Evolutionary conservation across 805 yeast species (phyloP), one percentile per base, ranked within the genome.

Genomic region (Wickerhamomyces silvicola): DNA sequence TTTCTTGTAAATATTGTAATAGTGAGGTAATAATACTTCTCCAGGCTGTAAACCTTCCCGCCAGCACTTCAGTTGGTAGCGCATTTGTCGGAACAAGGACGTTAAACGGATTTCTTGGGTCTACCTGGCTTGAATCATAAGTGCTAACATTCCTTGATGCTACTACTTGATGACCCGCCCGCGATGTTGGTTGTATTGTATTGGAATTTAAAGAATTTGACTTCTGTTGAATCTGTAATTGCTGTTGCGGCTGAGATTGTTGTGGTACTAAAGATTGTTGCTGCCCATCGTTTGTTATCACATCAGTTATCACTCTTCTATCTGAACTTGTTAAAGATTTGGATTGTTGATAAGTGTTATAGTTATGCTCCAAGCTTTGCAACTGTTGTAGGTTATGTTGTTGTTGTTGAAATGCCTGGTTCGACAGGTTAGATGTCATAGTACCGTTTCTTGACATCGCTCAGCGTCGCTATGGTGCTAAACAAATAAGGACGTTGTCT

Each of bases 21-120:
- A 90, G 60, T 22, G 90, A 80, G 39, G 78, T 75, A 36, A 87
- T 77, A 34, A 88, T 75, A 24, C 72, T 69, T 37, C 95, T 67
- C 96, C 97, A 90, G 3, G 94, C 81, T 30, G 78, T 70, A 55
- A 90, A 88, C 41, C 97, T 66, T 18, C 74, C 69, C 2, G 95
- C 92, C 38, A 90, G 64, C 6, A 83, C 73, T 36, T 88, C 97
- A 1, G 97, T 87, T 9, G 97, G 97, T 44, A 75, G 75, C 4
- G 81, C 75, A 26, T 61, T 57, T 7, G 73, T 66, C 6, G 87
- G 87, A 24, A 80, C 61, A 21, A 62, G 52, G 7, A 70, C 59
- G 1, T 56, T 49, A 18, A 72, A 51, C 1, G 80, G 79, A 30
- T 71, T 70, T 9, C 70, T 48, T 10, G 72, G 69, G 39, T 71